A percentile compares a stretch with the other conserved stretches of the same genome.
phyloP scores from a whole-genome alignment of 2,329 filamentous ascomycete species.

The Penicillium sp. region DNA sequence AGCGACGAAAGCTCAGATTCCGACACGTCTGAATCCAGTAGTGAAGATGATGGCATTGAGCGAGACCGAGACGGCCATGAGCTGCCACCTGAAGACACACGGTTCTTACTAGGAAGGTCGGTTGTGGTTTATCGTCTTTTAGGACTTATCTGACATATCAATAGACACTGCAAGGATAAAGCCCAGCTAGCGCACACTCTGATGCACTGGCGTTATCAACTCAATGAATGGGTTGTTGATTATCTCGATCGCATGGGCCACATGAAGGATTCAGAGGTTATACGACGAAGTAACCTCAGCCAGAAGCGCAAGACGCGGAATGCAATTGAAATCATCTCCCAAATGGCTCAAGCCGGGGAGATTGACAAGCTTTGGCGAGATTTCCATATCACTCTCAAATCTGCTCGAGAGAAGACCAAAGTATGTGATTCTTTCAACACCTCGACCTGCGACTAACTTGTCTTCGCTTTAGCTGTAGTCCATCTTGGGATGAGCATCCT shows the following conservation, averaged over 20 bases:
- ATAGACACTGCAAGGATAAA: constrained; percentile 55
- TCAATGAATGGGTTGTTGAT: constrained; percentile 66
- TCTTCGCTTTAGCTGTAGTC: constrained; percentile 11
- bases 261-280: constrained; percentile 53
- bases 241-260: constrained; percentile 57
- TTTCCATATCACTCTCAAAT: constrained; percentile 60
- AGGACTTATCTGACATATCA: not conserved
- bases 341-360: constrained; percentile 57
- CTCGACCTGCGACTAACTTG: not conserved
- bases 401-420: constrained; percentile 52
- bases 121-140: constrained; percentile 6
- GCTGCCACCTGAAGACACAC: constrained; percentile 42
- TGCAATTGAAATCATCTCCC: constrained; percentile 59
- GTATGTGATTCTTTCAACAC: constrained; percentile 20
- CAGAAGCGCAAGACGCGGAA: constrained; percentile 55
- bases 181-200: constrained; percentile 67
- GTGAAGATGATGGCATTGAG: constrained; percentile 31
- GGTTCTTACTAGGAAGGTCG: constrained; percentile 52
- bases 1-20: constrained; percentile 42
- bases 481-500: constrained; percentile 6
- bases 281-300: constrained; percentile 58
- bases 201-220: constrained; percentile 68
- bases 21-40: constrained; percentile 29
- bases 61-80: constrained; percentile 43
- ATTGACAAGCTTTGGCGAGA: constrained; percentile 59